Percentiles rank a stretch among this genome's conserved stretches.
phyloP scores from a whole-genome alignment of 208 protist species.

The Trichomonas gallinae region DNA sequence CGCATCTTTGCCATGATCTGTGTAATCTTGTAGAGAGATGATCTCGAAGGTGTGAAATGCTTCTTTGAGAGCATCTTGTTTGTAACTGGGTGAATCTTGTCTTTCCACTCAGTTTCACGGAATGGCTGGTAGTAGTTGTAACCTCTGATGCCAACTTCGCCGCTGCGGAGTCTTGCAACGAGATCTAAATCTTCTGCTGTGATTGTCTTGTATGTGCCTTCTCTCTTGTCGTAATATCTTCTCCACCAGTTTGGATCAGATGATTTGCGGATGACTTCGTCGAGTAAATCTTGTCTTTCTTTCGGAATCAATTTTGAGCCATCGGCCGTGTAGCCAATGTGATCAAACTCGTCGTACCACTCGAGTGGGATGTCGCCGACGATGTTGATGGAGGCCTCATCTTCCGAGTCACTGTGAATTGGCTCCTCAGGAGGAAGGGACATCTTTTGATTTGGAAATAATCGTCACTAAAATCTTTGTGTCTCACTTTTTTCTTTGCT shows the following conservation, averaged over 20 bases:
- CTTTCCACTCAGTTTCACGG: background rate
- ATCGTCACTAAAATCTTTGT: background rate
- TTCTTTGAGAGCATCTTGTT: background rate
- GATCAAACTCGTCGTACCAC: slow-evolving; percentile 12
- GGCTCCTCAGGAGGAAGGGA: background rate
- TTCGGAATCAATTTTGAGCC: background rate
- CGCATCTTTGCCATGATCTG: background rate
- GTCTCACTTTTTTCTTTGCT: no score
- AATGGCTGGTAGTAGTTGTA: background rate
- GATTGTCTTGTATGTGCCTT: background rate
- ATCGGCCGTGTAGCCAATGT: background rate
- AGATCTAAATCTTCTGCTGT: slow-evolving; percentile 9
- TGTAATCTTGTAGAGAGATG: background rate
- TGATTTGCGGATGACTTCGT: background rate
- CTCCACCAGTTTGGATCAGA: background rate
- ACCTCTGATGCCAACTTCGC: background rate
- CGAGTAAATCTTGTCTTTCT: background rate
- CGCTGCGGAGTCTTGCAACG: background rate
- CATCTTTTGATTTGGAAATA: background rate
- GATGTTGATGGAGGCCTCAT: background rate
- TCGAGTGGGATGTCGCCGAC: background rate
- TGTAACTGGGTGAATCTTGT: background rate
- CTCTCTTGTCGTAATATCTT: background rate
- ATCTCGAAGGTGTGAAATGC: background rate
- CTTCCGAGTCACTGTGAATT: background rate